Evolutionary conservation across 768 basidiomycete genomes (phyloP).

Genomic region (Tubosaeta brunneosetosa): DNA sequence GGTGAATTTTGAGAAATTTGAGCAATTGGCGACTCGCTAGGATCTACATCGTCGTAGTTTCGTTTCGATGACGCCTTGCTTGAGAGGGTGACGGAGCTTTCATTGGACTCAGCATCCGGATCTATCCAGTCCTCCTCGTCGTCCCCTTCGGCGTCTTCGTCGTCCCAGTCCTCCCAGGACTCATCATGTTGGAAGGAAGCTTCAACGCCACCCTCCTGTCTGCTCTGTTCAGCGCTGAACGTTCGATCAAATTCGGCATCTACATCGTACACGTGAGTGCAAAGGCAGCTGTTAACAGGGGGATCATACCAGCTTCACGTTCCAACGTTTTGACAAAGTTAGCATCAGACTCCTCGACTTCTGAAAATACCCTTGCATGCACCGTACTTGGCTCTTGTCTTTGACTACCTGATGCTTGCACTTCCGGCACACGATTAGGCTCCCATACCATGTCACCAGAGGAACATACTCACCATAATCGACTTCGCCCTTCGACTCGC

Average conservation of each 20-base stretch:
- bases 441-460: neutral
- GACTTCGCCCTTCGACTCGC: conserved; percentile 5
- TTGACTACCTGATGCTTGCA: conserved; percentile 9
- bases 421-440: conserved; percentile 7
- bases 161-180: conserved; percentile 30
- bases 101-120: conserved; percentile 43
- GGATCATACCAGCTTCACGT: conserved; percentile 27
- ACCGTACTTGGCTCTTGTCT: conserved; percentile 11
- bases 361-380: conserved; percentile 5
- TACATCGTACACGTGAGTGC: conserved; percentile 8
- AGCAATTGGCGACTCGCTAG: conserved; percentile 34
- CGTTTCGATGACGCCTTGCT: conserved; percentile 51
- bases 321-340: conserved; percentile 25
- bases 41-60: conserved; percentile 43
- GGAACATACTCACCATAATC: conserved; percentile 10
- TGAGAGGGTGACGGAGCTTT: conserved; percentile 53
- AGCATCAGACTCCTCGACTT: conserved; percentile 27
- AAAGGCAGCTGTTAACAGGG: neutral
- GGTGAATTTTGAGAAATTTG: conserved; percentile 40
- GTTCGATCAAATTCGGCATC: conserved; percentile 27
- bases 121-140: conserved; percentile 42
- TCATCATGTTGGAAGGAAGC: conserved; percentile 11
- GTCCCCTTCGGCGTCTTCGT: conserved; percentile 44
- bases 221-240: conserved; percentile 13
- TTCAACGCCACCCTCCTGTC: conserved; percentile 18